Conservation (phyloP, 495 filamentous ascomycete genomes). For the Penicillium odoratum region DNA sequence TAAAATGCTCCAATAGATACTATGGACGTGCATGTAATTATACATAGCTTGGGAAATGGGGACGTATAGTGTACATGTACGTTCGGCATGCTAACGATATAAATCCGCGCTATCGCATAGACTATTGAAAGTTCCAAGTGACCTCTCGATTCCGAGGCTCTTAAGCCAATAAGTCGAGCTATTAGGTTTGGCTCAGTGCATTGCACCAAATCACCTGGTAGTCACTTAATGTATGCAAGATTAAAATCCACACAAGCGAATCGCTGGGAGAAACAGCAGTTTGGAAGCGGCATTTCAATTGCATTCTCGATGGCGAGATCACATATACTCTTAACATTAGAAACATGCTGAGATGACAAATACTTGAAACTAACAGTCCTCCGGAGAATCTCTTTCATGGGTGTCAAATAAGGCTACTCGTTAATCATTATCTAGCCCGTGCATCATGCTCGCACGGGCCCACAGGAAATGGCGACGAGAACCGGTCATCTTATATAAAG, state of each 20-base stretch:
- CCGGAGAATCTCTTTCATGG: not conserved
- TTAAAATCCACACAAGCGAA: not conserved
- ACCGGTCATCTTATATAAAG: not conserved
- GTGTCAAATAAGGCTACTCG: not conserved
- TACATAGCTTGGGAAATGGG: too few relatives aligned
- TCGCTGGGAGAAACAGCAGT: not conserved
- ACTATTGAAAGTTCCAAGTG: too few relatives aligned
- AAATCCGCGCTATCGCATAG: too few relatives aligned
- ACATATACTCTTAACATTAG: not conserved
- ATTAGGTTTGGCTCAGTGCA: too few relatives aligned
- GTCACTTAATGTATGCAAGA: too few relatives aligned
- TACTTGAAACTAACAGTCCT: not conserved
- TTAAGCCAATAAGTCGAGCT: too few relatives aligned
- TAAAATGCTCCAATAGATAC: too few relatives aligned
- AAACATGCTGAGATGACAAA: not conserved
- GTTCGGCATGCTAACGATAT: too few relatives aligned
- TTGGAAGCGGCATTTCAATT: not conserved
- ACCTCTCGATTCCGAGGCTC: too few relatives aligned
- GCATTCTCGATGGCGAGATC: not conserved
- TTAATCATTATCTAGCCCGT: not conserved
- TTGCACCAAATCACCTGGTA: too few relatives aligned
- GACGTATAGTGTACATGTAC: too few relatives aligned
- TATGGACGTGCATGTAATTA: too few relatives aligned
- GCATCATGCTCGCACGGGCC: not conserved
- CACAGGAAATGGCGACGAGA: not conserved